A percentile compares a stretch with the other conserved stretches of the same genome.
Evolutionary conservation across 768 basidiomycete species (phyloP).

Genomic region (Rhizopogon sp.): DNA sequence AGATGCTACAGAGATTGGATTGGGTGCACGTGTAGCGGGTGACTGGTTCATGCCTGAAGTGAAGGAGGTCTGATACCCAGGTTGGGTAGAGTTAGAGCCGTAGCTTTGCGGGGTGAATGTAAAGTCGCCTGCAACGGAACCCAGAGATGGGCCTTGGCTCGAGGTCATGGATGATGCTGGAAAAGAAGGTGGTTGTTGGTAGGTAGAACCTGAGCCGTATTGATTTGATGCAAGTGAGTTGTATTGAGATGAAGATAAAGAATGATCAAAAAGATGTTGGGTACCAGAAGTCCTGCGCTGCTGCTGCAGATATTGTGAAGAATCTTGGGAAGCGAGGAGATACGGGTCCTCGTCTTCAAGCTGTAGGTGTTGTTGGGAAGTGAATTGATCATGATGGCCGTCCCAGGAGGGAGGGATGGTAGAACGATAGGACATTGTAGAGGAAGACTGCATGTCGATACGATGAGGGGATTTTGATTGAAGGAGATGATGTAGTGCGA

Average conservation of each 20-base stretch:
- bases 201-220: conserved; percentile 8
- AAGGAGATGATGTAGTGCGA: not conserved
- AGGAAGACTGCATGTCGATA: not conserved
- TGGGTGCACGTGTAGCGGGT: not conserved
- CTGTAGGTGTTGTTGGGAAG: conserved; percentile 15
- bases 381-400: conserved; percentile 7
- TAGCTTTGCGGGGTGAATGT: conserved; percentile 7
- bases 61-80: conserved; percentile 12
- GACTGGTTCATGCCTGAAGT: not conserved
- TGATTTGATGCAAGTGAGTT: conserved; percentile 9
- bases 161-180: conserved; percentile 10
- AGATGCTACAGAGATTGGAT: not conserved
- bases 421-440: conserved; percentile 18
- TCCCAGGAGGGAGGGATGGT: conserved; percentile 11
- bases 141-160: conserved; percentile 5
- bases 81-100: conserved; percentile 9
- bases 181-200: not conserved
- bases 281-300: conserved; percentile 10
- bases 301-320: conserved; percentile 9
- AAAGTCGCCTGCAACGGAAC: conserved; percentile 8
- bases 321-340: conserved; percentile 9
- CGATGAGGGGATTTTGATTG: not conserved
- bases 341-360: conserved; percentile 23
- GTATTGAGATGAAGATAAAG: conserved; percentile 5
- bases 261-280: not conserved